Evolutionary conservation across 2,329 filamentous ascomycete genomes (phyloP), one percentile per base, ranked within the genome.

Genomic region (Exophiala xenobiotica): DNA sequence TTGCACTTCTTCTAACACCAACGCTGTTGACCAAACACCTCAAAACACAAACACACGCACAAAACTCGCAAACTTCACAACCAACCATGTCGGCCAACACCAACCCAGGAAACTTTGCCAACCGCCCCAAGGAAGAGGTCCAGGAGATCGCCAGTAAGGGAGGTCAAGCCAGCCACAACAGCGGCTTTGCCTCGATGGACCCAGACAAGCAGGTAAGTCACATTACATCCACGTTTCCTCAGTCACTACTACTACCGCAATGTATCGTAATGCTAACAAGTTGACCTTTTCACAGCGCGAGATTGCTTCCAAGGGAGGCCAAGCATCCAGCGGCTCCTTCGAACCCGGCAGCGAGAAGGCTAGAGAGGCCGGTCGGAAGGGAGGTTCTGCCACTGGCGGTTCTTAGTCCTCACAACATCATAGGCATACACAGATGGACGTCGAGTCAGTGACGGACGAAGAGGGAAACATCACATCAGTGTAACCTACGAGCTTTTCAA

Each of bases 261-360:
- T 12, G n/a, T 5, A 4, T 42, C 20, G 12, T n/a, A n/a, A 37
- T 4, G 24, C 6, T 23, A 42, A 22, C 1, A 4, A 14, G 19
- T 3, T 37, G 14, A 46, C 3, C 24, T n/a, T 37, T 14, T n/a
- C 27, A 45, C 39, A 80, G 78, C 68, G 70, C 16, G 72, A 81
- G 1, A 80, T 82, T 52, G 78, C 79, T 1, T 81, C 78, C 8
- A 69, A 72, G 63, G 79, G 79, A 7, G 79, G 78, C 3, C 68
- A 80, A 45, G 74, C 76, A 0, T 80, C 78, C 0, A 69, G 71
- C 27, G 78, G 79, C 3, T 78, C 73, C 2, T 82, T 82, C 47
- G 74, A 81, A 60, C 71, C 72, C 0, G 76, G 79, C 5, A 77
- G 74, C 41, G 73, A 40, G 63, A 73, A 70, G 53, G 78, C 78